Evolutionary conservation across 148 eudicot species (phyloP), one percentile per base, ranked within the genome.

Genomic region (Chenopodium quinoa): DNA sequence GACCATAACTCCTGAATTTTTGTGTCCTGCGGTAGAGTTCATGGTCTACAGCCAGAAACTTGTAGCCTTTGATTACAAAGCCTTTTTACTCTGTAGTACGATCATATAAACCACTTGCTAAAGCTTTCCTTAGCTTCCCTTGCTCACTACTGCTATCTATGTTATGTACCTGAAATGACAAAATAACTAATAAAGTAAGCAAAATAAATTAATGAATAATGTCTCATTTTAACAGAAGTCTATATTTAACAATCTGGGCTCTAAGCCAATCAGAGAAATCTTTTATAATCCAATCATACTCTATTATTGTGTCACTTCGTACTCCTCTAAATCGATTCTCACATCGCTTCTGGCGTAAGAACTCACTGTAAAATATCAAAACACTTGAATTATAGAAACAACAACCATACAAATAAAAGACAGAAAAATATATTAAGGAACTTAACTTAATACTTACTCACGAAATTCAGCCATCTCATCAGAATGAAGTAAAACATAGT

Each of bases 1-100:
- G 7, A 78, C 85, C 17, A 80, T 64, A n/a, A 80, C 32, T 62
- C 81, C 72, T 9, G 44, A 44, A 66, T 77, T 78, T 78, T 32
- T 78, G 80, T 44, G 77, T 77, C 40, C 54, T 76, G 23, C 72
- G 69, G 22, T 60, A 37, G 6, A 34, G 60, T 5, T 72, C 84
- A 40, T 75, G 29, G 22, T 64, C 67, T 5, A 54, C 9, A 17
- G 75, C 79, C 5, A 52, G 75, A 44, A 83, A 83, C 73, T 79
- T 66, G 27, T 73, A 66, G 54, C 80, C 80, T 23, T 77, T 64
- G n/a, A 77, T n/a, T 7, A 77, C 4, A 44, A 19, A 77, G 22
- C 31, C 47, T 17, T 12, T 48, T 23, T 17, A 44, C 25, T 16
- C 47, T 52, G 7, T 64, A 66, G 16, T 68, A 65, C 5, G 17